These are phyloP conservation scores for Ilyonectria robusta DNA, from an alignment of 2,329 filamentous ascomycete genomes.

Conservation along the genomic window DNA sequence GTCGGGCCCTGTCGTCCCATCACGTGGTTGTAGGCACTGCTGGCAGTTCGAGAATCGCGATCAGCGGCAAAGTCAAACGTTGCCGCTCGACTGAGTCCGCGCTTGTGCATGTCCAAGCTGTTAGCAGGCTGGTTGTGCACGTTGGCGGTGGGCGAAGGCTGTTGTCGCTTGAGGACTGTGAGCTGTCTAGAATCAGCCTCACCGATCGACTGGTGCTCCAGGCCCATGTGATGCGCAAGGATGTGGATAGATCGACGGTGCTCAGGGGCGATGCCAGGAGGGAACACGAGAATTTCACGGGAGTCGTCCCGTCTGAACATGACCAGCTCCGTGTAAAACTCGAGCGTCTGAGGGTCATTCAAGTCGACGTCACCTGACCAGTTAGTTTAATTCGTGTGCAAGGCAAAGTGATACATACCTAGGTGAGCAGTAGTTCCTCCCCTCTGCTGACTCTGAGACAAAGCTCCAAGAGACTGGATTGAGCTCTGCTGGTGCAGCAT, in stretches of 20 bases:
- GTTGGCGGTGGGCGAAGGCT: conserved; percentile 65
- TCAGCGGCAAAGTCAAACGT: conserved; percentile 95
- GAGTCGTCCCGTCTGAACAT: conserved; percentile 87
- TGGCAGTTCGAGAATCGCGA: conserved; percentile 75
- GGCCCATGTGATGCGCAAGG: conserved; percentile 92
- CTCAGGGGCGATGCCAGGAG: conserved; percentile 82
- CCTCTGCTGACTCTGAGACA: conserved; percentile 73
- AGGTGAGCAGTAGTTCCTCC: conserved; percentile 59
- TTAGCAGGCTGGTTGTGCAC: conserved; percentile 74
- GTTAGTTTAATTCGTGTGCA: conserved; percentile 29
- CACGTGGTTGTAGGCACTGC: conserved; percentile 77
- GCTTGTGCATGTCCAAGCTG: conserved; percentile 82
- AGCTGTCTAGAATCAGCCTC: conserved; percentile 90
- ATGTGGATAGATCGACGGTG: conserved; percentile 94
- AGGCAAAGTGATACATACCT: conserved; percentile 53
- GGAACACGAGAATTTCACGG: conserved; percentile 88
- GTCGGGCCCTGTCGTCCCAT: conserved; percentile 87
- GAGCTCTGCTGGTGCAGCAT: conserved; percentile 89
- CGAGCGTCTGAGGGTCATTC: conserved; percentile 89
- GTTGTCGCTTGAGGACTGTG: conserved; percentile 83
- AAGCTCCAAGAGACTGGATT: conserved; percentile 81
- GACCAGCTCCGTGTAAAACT: conserved; percentile 91
- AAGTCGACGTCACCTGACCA: conserved; percentile 80
- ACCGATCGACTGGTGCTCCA: conserved; percentile 92
- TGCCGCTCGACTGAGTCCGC: conserved; percentile 91